Conservation (phyloP, 2,329 filamentous ascomycete genomes). For the Parafenestella ontariensis region DNA sequence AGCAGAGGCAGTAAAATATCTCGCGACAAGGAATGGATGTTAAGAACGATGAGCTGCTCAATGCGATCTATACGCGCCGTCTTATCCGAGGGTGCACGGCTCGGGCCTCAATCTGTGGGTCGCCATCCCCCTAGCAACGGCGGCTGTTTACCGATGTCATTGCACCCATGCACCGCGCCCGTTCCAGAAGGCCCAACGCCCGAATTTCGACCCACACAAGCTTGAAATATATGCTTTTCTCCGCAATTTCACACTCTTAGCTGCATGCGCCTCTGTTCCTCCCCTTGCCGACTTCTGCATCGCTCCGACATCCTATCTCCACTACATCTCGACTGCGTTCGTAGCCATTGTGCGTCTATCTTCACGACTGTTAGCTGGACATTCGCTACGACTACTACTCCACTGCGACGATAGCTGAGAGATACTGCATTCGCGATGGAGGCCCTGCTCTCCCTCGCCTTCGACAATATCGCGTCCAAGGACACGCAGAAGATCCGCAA, state of each 20-base stretch:
- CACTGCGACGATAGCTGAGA: slow-evolving; percentile 6
- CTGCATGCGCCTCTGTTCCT: slow-evolving; percentile 32
- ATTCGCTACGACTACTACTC: slow-evolving; percentile 4
- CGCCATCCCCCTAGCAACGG: slow-evolving; percentile 21
- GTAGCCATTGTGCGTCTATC: slow-evolving; percentile 8
- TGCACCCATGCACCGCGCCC: slow-evolving; percentile 10
- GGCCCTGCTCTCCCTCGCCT: slow-evolving; percentile 86
- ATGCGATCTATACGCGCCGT: slow-evolving; percentile 4
- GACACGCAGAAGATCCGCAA: slow-evolving; percentile 90
- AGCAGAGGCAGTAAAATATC: slow-evolving; percentile 3
- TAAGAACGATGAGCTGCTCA: slow-evolving; percentile 11
- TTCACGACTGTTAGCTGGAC: slow-evolving; percentile 6
- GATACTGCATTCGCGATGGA: slow-evolving; percentile 70
- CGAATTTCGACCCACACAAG: slow-evolving; percentile 35
- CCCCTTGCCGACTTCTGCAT: slow-evolving; percentile 26
- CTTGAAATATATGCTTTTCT: slow-evolving; percentile 32
- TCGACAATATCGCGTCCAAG: slow-evolving; percentile 95
- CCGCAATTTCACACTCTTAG: slow-evolving; percentile 37
- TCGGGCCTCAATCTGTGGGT: slow-evolving; percentile 14
- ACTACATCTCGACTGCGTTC: slow-evolving; percentile 11
- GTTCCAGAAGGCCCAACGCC: slow-evolving; percentile 14
- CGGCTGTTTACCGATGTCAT: slow-evolving; percentile 28
- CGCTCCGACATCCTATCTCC: slow-evolving; percentile 13
- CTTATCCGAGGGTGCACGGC: slow-evolving; percentile 19
- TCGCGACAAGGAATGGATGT: slow-evolving; percentile 14